Evolutionary conservation across 2,329 filamentous ascomycete genomes (phyloP).

Genomic region (Aureobasidium musti): DNA sequence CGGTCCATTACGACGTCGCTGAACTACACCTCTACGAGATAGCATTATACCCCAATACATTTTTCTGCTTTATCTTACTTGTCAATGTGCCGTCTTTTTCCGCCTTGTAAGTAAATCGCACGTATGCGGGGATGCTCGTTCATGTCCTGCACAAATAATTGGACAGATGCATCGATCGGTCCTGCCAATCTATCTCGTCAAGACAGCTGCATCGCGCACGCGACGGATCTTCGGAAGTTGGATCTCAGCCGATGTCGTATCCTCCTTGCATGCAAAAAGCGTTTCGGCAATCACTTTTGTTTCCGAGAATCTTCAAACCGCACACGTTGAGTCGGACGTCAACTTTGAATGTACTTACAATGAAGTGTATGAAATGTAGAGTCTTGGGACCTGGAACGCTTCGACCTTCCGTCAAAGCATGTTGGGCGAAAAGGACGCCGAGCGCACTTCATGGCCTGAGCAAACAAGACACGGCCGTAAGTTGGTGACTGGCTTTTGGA

Average conservation of each 20-base stretch:
- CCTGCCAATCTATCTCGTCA: slow-evolving; percentile 8
- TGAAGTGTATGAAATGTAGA: not conserved
- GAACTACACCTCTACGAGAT: slow-evolving; percentile 12
- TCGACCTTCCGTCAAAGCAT: not conserved
- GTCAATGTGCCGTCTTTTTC: not conserved
- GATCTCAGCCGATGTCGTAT: not conserved
- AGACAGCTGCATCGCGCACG: slow-evolving; percentile 23
- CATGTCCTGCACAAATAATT: slow-evolving; percentile 3
- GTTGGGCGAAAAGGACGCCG: not conserved
- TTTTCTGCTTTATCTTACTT: slow-evolving; percentile 7
- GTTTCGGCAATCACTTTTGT: slow-evolving; percentile 11
- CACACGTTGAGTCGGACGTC: not conserved
- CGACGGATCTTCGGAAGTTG: not conserved
- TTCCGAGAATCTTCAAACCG: not conserved
- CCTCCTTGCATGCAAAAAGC: not conserved
- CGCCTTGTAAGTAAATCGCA: not conserved
- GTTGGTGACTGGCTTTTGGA: not conserved
- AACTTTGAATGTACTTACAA: not conserved
- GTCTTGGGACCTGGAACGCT: not conserved
- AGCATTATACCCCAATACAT: slow-evolving; percentile 28
- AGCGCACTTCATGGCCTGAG: slow-evolving; percentile 11
- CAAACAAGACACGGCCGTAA: not conserved
- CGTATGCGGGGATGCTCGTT: slow-evolving; percentile 8
- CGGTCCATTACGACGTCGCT: not conserved
- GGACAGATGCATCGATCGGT: slow-evolving; percentile 1